A percentile compares a stretch with the other conserved stretches of the same genome.
Conservation (phyloP, 345 rosid genomes). For the Syzygium jambos region DNA sequence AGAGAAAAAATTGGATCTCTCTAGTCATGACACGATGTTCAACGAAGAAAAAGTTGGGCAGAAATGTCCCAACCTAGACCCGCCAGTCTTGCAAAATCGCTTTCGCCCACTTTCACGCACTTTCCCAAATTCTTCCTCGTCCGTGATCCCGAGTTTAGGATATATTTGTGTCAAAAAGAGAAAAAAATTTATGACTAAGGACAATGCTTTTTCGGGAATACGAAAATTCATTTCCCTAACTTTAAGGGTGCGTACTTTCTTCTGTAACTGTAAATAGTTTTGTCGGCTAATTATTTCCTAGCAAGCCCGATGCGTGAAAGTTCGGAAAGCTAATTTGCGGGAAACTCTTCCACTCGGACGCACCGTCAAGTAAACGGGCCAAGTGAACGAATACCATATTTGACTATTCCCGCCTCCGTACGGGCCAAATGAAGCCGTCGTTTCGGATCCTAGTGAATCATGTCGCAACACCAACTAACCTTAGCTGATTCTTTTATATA, state of each 20-base stretch:
- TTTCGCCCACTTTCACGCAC: background rate
- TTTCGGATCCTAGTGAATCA: background rate
- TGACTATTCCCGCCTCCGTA: background rate
- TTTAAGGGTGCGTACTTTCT: too few relatives aligned
- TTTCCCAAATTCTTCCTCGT: background rate
- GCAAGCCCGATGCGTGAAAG: too few relatives aligned
- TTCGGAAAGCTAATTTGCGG: too few relatives aligned
- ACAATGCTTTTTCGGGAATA: too few relatives aligned
- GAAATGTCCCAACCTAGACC: accelerated
- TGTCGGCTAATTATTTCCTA: too few relatives aligned
- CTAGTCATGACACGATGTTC: background rate
- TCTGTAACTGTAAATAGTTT: too few relatives aligned
- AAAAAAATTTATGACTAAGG: too few relatives aligned
- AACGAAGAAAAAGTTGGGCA: background rate
- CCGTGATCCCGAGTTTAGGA: background rate
- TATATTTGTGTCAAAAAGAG: too few relatives aligned
- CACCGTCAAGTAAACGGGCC: background rate
- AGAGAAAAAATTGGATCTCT: background rate
- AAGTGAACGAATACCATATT: background rate
- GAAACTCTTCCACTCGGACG: too few relatives aligned
- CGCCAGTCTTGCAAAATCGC: background rate
- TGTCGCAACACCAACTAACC: too few relatives aligned
- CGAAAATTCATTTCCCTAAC: too few relatives aligned
- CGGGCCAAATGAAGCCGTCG: background rate
- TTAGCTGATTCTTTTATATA: background rate